phyloP scores from a whole-genome alignment of 139 green algal species.

The Coccomyxa sp. region DNA sequence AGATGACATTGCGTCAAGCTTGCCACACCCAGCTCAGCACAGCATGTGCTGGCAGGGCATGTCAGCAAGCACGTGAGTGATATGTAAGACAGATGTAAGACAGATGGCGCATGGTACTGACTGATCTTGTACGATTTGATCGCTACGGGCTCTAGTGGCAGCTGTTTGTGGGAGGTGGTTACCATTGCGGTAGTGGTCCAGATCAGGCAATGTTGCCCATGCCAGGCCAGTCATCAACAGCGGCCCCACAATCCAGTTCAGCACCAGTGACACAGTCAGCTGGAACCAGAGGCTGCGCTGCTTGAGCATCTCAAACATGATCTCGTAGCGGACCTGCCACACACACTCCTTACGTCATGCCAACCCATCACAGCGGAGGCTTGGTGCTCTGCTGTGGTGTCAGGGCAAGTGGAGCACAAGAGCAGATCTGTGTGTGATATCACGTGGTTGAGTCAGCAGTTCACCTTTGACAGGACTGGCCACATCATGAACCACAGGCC shows the following conservation, averaged over 20 bases:
- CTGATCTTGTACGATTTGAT: too few species aligned
- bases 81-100: too few species aligned
- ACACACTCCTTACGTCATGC: neutral
- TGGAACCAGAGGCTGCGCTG: neutral
- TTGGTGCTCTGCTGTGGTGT: neutral
- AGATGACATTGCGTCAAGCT: too few species aligned
- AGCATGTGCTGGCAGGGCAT: neutral
- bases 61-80: too few species aligned
- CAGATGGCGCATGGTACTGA: too few species aligned
- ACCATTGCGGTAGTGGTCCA: constrained; percentile 27
- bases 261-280: neutral
- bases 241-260: constrained; percentile 52
- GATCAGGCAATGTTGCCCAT: constrained; percentile 41
- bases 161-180: too few species aligned
- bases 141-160: too few species aligned
- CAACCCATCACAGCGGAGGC: neutral
- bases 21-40: too few species aligned
- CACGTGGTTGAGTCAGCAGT: neutral
- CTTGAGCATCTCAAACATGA: neutral
- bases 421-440: neutral
- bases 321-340: constrained; percentile 1
- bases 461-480: constrained; percentile 35
- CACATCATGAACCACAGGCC: constrained; percentile 57
- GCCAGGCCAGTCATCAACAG: constrained; percentile 47
- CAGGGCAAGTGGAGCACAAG: neutral